Evolutionary conservation across 169 alveolate species (phyloP).

Genomic region (Cystoisospora suis): DNA sequence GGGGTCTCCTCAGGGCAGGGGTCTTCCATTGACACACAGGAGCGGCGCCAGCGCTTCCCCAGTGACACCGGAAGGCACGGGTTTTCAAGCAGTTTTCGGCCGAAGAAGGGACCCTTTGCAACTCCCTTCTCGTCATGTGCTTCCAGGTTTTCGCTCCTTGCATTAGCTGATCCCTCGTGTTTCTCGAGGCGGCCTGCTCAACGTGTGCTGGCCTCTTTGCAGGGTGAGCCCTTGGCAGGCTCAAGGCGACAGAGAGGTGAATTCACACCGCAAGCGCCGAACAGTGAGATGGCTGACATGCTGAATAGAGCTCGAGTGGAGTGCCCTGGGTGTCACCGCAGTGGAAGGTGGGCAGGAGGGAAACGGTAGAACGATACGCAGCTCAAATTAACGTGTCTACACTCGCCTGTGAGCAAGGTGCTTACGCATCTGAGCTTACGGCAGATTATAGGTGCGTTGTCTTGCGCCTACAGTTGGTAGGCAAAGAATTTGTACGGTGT

Average conservation of each 20-base stretch:
- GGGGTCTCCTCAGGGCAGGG: no score
- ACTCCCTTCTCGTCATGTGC: background rate
- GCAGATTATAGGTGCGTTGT: no score
- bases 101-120: background rate
- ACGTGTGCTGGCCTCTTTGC: slow-evolving; percentile 9
- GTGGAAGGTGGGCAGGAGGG: slow-evolving; percentile 20
- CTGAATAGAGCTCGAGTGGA: slow-evolving; percentile 15
- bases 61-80: no score
- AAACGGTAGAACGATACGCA: background rate
- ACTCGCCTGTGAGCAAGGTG: no score
- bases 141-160: slow-evolving; percentile 29
- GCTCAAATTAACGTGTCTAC: background rate
- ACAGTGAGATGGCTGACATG: background rate
- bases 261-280: slow-evolving; percentile 31
- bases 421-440: no score
- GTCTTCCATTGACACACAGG: no score
- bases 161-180: background rate
- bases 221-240: slow-evolving; percentile 36
- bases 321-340: slow-evolving; percentile 14
- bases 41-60: background rate
- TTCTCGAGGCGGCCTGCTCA: background rate
- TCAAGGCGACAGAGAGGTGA: slow-evolving; percentile 39
- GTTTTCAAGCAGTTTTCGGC: no score
- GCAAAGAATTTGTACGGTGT: no score
- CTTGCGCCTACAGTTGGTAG: no score